Conservation (phyloP, 192 early-diverging fungal genomes). For the Ambispora gerdemannii region DNA sequence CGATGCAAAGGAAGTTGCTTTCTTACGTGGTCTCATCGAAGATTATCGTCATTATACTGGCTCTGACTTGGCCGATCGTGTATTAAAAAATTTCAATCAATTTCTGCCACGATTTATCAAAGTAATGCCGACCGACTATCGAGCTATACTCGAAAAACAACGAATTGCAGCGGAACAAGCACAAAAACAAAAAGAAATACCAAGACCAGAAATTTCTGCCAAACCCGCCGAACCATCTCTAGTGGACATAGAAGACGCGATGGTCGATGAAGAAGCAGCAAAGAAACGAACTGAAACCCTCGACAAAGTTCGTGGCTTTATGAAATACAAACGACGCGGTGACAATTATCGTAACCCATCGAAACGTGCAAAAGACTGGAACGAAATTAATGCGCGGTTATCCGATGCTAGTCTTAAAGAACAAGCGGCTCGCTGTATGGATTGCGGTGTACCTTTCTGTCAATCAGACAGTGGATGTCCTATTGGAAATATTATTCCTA, state of each 20-base stretch:
- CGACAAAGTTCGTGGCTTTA: conserved; percentile 96
- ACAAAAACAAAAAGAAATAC: conserved; percentile 37
- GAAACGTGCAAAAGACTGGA: conserved; percentile 85
- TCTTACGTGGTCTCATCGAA: conserved; percentile 72
- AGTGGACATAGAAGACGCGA: conserved; percentile 86
- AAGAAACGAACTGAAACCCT: conserved; percentile 65
- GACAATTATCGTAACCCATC: conserved; percentile 85
- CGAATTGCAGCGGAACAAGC: conserved; percentile 38
- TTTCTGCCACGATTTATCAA: conserved; percentile 83
- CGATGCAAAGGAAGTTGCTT: conserved; percentile 69
- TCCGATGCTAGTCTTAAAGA: conserved; percentile 75
- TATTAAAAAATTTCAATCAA: conserved; percentile 68
- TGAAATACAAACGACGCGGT: conserved; percentile 85
- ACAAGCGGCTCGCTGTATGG: conserved; percentile 97
- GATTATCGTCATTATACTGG: conserved; percentile 83
- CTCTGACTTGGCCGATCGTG: conserved; percentile 66
- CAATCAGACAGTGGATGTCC: conserved; percentile 97
- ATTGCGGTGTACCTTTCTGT: conserved; percentile 98
- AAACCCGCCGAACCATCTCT: conserved; percentile 60
- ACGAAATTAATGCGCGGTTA: conserved; percentile 92
- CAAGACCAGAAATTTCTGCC: conserved; percentile 26
- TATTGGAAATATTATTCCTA: conserved; percentile 98
- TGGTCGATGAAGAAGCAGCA: conserved; percentile 73
- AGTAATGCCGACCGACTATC: conserved; percentile 93
- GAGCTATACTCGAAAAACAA: conserved; percentile 69